Percentiles rank a stretch among this genome's conserved stretches.
Conservation (phyloP, 176 grass and related monocot species). For the Canna indica region DNA sequence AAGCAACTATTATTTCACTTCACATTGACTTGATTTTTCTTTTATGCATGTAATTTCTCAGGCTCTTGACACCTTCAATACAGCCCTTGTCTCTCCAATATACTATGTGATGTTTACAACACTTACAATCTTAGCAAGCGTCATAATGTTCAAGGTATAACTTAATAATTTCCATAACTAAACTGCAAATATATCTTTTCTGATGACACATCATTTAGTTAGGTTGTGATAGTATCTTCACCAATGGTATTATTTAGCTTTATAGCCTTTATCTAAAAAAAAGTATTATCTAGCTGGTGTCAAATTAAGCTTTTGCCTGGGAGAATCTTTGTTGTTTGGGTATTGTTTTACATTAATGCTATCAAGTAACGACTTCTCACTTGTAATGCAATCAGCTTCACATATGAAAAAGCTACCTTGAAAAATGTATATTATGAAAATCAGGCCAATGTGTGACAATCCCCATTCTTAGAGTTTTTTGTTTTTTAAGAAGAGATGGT, state of each 20-base stretch:
- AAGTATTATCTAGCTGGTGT: too few species aligned
- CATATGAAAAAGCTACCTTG: too few species aligned
- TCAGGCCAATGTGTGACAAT: too few species aligned
- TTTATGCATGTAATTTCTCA: constrained; percentile 10
- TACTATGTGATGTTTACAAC: constrained; percentile 98
- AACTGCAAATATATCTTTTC: neutral
- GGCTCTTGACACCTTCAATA: constrained; percentile 94
- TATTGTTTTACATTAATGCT: too few species aligned
- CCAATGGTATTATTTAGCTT: neutral
- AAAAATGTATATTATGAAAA: too few species aligned
- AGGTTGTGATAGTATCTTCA: neutral
- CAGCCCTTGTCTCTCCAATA: constrained; percentile 95
- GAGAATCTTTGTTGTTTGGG: too few species aligned
- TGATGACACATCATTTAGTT: neutral
- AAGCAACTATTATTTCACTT: neutral
- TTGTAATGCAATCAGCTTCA: too few species aligned
- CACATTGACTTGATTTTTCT: constrained; percentile 2
- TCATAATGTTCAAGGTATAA: constrained; percentile 99
- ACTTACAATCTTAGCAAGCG: constrained; percentile 83
- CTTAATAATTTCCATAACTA: neutral
- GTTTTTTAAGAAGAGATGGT: too few species aligned
- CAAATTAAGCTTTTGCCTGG: too few species aligned
- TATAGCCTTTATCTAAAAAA: too few species aligned
- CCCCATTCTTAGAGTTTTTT: too few species aligned
- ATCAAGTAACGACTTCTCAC: too few species aligned